phyloP scores from a whole-genome alignment of 148 eudicot species.

The Persicaria tinctoria region DNA sequence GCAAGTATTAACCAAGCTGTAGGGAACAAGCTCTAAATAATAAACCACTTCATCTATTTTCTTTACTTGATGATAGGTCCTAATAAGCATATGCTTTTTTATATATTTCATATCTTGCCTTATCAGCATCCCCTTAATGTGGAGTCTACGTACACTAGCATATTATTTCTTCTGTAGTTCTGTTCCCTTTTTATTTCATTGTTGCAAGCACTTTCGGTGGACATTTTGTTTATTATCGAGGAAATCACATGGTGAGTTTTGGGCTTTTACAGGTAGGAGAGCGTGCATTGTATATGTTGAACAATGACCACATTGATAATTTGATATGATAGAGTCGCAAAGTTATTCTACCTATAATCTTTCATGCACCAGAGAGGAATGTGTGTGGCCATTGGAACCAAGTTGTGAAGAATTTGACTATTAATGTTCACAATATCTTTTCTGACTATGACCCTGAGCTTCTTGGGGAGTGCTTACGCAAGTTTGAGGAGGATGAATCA shows the following conservation, averaged over 20 bases:
- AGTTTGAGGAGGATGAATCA: slow-evolving; percentile 56
- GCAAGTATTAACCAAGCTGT: not conserved
- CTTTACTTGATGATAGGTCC: too few species aligned
- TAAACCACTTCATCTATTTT: not conserved
- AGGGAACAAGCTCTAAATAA: not conserved
- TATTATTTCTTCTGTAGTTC: too few species aligned
- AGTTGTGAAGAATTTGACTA: slow-evolving; percentile 60
- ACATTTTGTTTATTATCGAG: not conserved
- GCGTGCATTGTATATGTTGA: slow-evolving; percentile 69
- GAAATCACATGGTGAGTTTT: not conserved
- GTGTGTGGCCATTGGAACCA: slow-evolving; percentile 64
- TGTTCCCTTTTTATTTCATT: too few species aligned
- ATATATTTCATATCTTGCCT: too few species aligned
- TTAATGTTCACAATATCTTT: slow-evolving; percentile 66
- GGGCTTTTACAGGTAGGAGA: slow-evolving; percentile 54
- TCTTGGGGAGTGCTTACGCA: slow-evolving; percentile 49
- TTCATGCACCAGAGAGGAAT: slow-evolving; percentile 68
- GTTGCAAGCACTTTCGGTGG: too few species aligned
- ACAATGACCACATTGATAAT: slow-evolving; percentile 70
- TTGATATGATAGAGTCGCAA: slow-evolving; percentile 56
- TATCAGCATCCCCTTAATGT: too few species aligned
- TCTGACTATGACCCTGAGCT: slow-evolving; percentile 59
- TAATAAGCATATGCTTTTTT: too few species aligned
- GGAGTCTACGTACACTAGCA: too few species aligned
- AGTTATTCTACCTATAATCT: slow-evolving; percentile 61